Percentiles rank a stretch among this genome's conserved stretches.
Evolutionary conservation across 208 protist genomes (phyloP).

Genomic region (Trypanosoma mega): DNA sequence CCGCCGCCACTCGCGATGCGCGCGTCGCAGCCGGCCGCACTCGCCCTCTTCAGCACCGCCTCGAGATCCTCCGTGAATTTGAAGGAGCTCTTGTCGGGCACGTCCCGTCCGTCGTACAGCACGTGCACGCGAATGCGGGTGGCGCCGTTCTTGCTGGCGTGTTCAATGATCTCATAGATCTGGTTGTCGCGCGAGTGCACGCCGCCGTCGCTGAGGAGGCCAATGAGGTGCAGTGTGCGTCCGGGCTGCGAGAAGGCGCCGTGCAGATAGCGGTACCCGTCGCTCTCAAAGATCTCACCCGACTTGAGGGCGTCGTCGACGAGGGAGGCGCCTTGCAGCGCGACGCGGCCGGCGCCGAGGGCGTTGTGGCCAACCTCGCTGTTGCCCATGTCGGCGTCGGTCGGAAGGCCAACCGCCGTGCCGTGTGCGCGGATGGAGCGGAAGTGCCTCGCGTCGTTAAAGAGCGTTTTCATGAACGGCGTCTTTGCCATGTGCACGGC

Average conservation of each 20-base stretch:
- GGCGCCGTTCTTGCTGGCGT: conserved; percentile 75
- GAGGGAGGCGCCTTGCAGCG: conserved; percentile 93
- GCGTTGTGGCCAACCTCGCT: conserved; percentile 96
- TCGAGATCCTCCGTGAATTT: conserved; percentile 92
- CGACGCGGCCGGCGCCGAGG: conserved; percentile 91
- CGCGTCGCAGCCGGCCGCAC: conserved; percentile 75
- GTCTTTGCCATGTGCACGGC: conserved; percentile 91
- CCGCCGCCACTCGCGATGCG: conserved; percentile 92
- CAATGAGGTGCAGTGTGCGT: conserved; percentile 92
- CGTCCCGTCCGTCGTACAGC: conserved; percentile 94
- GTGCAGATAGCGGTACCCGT: conserved; percentile 89
- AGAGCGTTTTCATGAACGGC: conserved; percentile 77
- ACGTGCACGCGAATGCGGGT: conserved; percentile 91
- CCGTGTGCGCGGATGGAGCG: conserved; percentile 93
- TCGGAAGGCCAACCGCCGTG: conserved; percentile 91
- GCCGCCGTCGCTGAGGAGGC: conserved; percentile 93
- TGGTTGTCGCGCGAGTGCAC: conserved; percentile 94
- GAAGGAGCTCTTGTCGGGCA: conserved; percentile 90
- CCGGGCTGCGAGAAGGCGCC: conserved; percentile 69
- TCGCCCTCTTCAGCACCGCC: conserved; percentile 74
- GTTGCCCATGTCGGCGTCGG: conserved; percentile 96
- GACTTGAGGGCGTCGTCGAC: conserved; percentile 89
- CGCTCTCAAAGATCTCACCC: conserved; percentile 85
- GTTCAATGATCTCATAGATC: conserved; percentile 87
- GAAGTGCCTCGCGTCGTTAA: conserved; percentile 55